Evolutionary conservation across 371 early-diverging fungal species (phyloP).

Genomic region (Saksenaea vasiformis): DNA sequence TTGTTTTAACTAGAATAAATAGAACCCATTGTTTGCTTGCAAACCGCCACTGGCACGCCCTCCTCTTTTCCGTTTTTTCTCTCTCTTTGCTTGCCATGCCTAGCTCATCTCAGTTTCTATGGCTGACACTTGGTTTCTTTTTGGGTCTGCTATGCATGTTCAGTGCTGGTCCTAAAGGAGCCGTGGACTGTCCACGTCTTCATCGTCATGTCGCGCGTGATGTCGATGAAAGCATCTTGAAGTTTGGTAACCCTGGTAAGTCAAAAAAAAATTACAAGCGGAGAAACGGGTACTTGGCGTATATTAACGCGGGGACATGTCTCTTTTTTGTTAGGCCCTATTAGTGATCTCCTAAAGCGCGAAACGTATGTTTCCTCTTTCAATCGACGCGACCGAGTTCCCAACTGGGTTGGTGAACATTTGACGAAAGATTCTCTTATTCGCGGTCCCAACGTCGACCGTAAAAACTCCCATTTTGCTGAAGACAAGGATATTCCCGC

Average conservation of each 20-base stretch:
- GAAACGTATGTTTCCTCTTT: conserved; percentile 58
- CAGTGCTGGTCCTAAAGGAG: background rate
- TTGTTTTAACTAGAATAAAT: background rate
- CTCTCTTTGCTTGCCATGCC: conserved; percentile 3
- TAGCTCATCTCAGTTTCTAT: conserved; percentile 5
- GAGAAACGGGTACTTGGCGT: too few species aligned
- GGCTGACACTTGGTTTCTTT: conserved; percentile 25
- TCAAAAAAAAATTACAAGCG: background rate
- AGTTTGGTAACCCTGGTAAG: conserved; percentile 51
- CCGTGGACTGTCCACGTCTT: background rate
- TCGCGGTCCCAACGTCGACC: conserved; percentile 50
- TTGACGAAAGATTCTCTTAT: conserved; percentile 64
- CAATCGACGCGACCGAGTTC: conserved; percentile 75
- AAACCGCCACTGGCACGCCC: background rate
- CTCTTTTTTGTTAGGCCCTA: conserved; percentile 35
- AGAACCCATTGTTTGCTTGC: background rate
- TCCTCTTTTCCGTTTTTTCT: background rate
- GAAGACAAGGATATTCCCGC: conserved; percentile 64
- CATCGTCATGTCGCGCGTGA: conserved; percentile 4
- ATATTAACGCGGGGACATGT: background rate
- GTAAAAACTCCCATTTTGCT: conserved; percentile 63
- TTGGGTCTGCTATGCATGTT: conserved; percentile 27
- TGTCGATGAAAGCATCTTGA: conserved; percentile 15
- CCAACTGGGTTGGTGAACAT: conserved; percentile 84
- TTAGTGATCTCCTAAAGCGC: conserved; percentile 50